Evolutionary conservation across 495 filamentous ascomycete genomes (phyloP), one percentile per base, ranked within the genome.

Genomic region (Aspergillus mulundensis): DNA sequence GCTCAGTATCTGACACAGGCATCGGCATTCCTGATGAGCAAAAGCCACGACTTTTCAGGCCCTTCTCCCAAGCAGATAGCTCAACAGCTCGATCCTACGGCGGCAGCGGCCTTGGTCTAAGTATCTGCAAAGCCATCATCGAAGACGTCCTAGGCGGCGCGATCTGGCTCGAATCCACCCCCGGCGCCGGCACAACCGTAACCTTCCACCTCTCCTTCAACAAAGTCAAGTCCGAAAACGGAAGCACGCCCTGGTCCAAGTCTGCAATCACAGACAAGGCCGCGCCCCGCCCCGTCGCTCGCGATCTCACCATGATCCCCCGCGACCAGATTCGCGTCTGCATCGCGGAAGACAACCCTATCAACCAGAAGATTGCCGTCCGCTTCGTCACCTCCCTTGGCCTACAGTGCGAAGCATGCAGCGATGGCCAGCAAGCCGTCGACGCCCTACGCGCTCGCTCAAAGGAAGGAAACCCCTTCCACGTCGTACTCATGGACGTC

Each of bases 61-160:
- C 91, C 0, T 96, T 96, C 68, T 90, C 87, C 53, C 91, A 96
- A 69, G 90, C 90, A 2, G 91, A 96, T 70, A 85, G 82, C 44
- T 91, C 88, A 45, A 94, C 90, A 1, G 89, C 91, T 43, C 76
- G 91, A 34, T 92, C 89, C 55, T 95, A 94, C 58, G 91, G 91
- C 48, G 91, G 91, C 38, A 95, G 89, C 66, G 91, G 91, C 19
- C 84, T 96, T 7, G 91, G 91, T 1, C 75, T 96, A 41, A 91
- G 88, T 63, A 96, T 96, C 59, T 96, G 91, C 81, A 96, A 95
- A 69, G 91, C 93, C 1, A 84, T 96, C 48, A 91, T 96, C 55
- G 89, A 95, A 71, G 90, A 89, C 50, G 93, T 95, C 61, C 87
- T 96, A 75, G 83, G 86, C 15, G 91, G 91, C 16, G 84, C 77